These are phyloP conservation scores for Calonectria naviculata DNA, from an alignment of 2,329 filamentous ascomycete genomes.

Conservation along the genomic window DNA sequence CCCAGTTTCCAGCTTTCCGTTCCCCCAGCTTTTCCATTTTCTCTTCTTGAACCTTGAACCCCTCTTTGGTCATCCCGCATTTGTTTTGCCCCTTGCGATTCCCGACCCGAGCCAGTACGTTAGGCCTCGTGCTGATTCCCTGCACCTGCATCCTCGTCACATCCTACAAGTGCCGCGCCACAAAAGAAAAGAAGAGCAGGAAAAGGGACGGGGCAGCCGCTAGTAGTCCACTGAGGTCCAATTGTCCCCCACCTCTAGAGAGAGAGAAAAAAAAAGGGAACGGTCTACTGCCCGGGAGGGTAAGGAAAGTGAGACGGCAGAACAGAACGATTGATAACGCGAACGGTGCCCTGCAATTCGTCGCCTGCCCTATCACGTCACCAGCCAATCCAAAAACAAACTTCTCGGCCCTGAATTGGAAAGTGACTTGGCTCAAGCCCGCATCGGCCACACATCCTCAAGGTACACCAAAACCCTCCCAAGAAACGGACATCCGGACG, in stretches of 20 bases:
- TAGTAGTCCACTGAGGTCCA: conserved; percentile 8
- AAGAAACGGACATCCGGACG: not conserved
- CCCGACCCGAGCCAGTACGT: conserved; percentile 10
- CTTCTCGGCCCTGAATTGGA: conserved; percentile 6
- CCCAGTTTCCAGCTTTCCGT: conserved; percentile 11
- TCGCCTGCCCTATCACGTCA: conserved; percentile 29
- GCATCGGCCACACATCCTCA: not conserved
- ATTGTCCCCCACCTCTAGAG: conserved; percentile 26
- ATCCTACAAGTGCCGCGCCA: conserved; percentile 11
- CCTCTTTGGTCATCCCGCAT: not conserved
- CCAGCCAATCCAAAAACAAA: conserved; percentile 22
- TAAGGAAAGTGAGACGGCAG: conserved; percentile 18
- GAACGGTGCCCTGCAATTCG: conserved; percentile 26
- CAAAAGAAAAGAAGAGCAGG: not conserved
- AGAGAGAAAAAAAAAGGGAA: conserved; percentile 18
- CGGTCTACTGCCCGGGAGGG: conserved; percentile 1
- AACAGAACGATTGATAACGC: conserved; percentile 37
- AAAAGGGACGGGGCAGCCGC: not conserved
- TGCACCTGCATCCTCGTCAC: conserved; percentile 9
- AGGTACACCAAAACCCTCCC: not conserved
- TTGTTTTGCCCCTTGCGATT: conserved; percentile 13
- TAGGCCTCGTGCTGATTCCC: conserved; percentile 8
- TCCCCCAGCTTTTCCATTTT: conserved; percentile 13
- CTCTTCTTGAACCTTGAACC: not conserved
- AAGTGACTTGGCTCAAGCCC: not conserved